Conservation (phyloP, 2,329 filamentous ascomycete species). For the Cryphonectria naterciae region DNA sequence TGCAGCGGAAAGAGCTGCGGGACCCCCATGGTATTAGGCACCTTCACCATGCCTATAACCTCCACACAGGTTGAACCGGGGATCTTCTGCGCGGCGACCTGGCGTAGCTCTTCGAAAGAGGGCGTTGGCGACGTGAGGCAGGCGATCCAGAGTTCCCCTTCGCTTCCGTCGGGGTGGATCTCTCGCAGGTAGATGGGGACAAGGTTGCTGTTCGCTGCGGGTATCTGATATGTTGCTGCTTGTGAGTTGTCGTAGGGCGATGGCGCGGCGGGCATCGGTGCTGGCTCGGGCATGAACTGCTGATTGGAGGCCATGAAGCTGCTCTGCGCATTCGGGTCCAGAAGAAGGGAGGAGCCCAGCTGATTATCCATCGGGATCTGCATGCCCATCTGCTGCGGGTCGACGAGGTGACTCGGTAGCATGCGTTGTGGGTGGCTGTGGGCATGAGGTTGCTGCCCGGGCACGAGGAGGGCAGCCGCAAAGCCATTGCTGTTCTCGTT, state of each 20-base stretch:
- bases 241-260: conserved; percentile 23
- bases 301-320: conserved; percentile 40
- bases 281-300: conserved; percentile 35
- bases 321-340: conserved; percentile 44
- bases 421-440: conserved; percentile 19
- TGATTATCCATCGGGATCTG: conserved; percentile 55
- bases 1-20: conserved; percentile 65
- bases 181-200: conserved; percentile 71
- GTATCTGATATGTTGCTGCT: conserved; percentile 17
- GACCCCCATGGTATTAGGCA: conserved; percentile 46
- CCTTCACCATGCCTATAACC: conserved; percentile 68
- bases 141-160: conserved; percentile 65
- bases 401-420: conserved; percentile 29
- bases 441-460: conserved; percentile 28
- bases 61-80: conserved; percentile 61
- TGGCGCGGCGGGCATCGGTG: conserved; percentile 34
- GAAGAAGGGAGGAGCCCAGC: conserved; percentile 45
- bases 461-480: conserved; percentile 20
- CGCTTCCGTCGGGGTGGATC: conserved; percentile 61
- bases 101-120: conserved; percentile 65
- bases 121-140: conserved; percentile 59
- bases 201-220: conserved; percentile 20
- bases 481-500: conserved; percentile 18
- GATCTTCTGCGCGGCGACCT: conserved; percentile 63
- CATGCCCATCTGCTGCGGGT: conserved; percentile 32